These are phyloP conservation scores for Pestalotiopsis sp. DNA, from an alignment of 2,329 filamentous ascomycete species.

Conservation along the genomic window DNA sequence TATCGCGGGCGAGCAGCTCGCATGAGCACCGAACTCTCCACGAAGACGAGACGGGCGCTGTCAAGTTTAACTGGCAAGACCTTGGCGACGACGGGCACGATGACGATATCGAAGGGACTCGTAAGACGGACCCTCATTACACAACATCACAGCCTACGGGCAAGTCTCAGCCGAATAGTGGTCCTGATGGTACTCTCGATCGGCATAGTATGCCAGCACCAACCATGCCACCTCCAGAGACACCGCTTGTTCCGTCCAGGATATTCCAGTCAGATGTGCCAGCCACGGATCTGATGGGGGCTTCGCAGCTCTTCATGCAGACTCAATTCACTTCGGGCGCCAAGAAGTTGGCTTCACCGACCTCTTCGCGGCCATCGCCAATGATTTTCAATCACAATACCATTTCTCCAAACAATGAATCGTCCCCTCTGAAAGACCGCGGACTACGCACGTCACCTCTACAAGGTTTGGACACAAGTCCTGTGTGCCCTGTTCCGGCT, in stretches of 20 bases:
- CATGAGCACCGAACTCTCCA: conserved; percentile 38
- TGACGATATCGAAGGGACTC: not conserved
- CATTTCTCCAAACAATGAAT: conserved; percentile 48
- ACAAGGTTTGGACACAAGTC: conserved; percentile 43
- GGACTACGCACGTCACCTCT: conserved; percentile 50
- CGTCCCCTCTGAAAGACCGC: conserved; percentile 54
- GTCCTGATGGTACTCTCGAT: not conserved
- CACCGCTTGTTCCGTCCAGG: conserved; percentile 50
- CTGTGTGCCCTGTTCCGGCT: conserved; percentile 25
- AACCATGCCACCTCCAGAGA: conserved; percentile 44
- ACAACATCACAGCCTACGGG: not conserved
- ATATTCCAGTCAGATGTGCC: conserved; percentile 38
- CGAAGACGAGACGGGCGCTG: conserved; percentile 51
- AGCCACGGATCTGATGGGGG: conserved; percentile 36
- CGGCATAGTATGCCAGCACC: conserved; percentile 9
- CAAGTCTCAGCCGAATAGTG: not conserved
- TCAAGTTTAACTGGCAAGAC: conserved; percentile 18
- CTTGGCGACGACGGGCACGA: not conserved
- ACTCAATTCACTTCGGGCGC: conserved; percentile 57
- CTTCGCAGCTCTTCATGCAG: conserved; percentile 57
- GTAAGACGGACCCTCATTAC: not conserved
- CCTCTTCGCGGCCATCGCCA: conserved; percentile 60
- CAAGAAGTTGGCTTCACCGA: conserved; percentile 52
- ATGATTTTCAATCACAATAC: conserved; percentile 43
- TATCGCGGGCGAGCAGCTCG: conserved; percentile 24